phyloP scores from a whole-genome alignment of 495 filamentous ascomycete genomes.

The Penicillium odoratum region DNA sequence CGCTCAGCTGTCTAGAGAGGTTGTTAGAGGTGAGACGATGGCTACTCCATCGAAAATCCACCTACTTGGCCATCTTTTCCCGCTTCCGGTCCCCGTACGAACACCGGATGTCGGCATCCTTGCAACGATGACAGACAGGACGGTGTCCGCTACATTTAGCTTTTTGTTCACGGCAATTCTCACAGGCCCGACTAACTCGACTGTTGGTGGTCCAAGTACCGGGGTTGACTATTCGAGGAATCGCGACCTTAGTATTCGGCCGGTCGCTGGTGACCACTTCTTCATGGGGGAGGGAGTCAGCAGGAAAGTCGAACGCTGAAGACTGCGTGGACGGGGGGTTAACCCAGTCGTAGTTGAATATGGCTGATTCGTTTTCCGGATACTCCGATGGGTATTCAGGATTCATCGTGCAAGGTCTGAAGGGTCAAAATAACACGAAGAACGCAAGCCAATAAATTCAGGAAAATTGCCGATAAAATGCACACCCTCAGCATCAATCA shows the following conservation, averaged over 20 bases:
- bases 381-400: slow-evolving; percentile 24
- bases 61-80: slow-evolving; percentile 57
- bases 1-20: slow-evolving; percentile 38
- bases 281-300: slow-evolving; percentile 22
- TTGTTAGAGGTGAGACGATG: slow-evolving; percentile 16
- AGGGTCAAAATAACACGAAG: slow-evolving; percentile 1
- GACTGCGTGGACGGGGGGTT: slow-evolving; percentile 15
- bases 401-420: slow-evolving; percentile 14
- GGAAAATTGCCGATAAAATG: background rate
- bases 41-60: slow-evolving; percentile 9
- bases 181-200: slow-evolving; percentile 61
- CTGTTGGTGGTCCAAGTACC: slow-evolving; percentile 33
- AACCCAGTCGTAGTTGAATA: slow-evolving; percentile 19
- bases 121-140: slow-evolving; percentile 58
- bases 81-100: slow-evolving; percentile 60
- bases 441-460: slow-evolving; percentile 14
- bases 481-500: background rate
- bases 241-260: slow-evolving; percentile 39
- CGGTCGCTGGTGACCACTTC: slow-evolving; percentile 18
- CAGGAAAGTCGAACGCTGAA: slow-evolving; percentile 3
- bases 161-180: slow-evolving; percentile 72
- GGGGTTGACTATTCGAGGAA: slow-evolving; percentile 33
- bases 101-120: slow-evolving; percentile 51
- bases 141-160: slow-evolving; percentile 61
- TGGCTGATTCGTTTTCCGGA: slow-evolving; percentile 21